Evolutionary conservation across 805 yeast genomes (phyloP), one percentile per base, ranked within the genome.

Genomic region (Hanseniaspora clermontiae): DNA sequence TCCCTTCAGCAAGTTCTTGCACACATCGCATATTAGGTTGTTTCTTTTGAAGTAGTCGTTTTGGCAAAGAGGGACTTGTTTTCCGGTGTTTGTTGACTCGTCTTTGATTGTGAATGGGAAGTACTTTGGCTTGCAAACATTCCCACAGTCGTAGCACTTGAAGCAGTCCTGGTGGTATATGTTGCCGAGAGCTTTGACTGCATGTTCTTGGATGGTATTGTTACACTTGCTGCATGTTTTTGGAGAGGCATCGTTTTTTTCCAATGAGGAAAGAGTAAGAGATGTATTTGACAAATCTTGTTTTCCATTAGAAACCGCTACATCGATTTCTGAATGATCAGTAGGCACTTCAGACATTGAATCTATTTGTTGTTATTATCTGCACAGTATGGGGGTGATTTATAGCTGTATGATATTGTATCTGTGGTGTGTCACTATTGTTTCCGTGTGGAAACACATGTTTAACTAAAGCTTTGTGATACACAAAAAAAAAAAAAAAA

Each of bases 101-200:
- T 85, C 91, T 10, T 17, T 51, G 4, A 55, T 17, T 1, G 51
- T 55, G 57, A 76, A 80, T 0, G 97, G 95, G 68, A 93, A 93
- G 65, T 90, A 93, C 67, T 89, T 89, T 19, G 89, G 77, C 15
- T 93, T 82, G 62, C 96, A 87, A 55, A 80, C 83, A 24, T 74
- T 74, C 5, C 84, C 83, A 72, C 99, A 93, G 65, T 87, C 95
- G 61, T 79, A 74, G 66, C 97, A 91, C 6, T 80, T 74, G 68
- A 91, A 90, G 70, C 97, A 91, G 37, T 85, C 84, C 36, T 90
- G 83, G 67, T 91, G 97, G 65, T 79, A 91, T 1, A 87, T 81
- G 50, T 76, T 76, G 36, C 81, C 84, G 63, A 91, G 73, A 0
- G 97, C 97, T 51, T 95, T 77, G 3, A 91, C 93, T 59, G 88